phyloP scores from a whole-genome alignment of 1,139 yeast species.

The Pichia sp. region DNA sequence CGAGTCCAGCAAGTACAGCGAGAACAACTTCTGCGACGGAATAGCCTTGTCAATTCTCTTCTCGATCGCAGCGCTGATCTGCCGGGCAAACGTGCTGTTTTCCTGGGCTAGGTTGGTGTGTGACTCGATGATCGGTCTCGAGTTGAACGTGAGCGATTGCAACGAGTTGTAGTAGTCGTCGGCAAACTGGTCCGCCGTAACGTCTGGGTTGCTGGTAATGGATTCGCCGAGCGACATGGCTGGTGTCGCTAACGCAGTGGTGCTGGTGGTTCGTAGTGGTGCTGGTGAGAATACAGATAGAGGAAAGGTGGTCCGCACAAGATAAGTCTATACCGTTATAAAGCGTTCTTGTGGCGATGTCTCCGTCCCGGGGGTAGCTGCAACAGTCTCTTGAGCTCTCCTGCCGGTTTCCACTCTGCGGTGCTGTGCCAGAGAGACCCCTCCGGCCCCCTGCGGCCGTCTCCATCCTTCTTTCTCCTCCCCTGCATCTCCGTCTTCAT shows the following conservation, averaged over 20 bases:
- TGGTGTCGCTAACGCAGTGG: not conserved
- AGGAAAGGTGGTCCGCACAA: too few species aligned
- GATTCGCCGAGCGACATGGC: not conserved
- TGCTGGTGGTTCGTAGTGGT: not conserved
- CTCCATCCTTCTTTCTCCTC: not conserved
- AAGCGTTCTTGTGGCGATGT: not conserved
- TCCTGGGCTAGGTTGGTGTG: constrained; percentile 88
- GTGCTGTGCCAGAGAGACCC: not conserved
- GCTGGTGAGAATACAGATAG: not conserved
- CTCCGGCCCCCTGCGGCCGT: not conserved
- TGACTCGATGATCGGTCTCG: constrained; percentile 82
- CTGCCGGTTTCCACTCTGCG: not conserved
- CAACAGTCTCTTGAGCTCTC: not conserved
- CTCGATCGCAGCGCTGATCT: constrained; percentile 70
- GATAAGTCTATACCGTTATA: not conserved
- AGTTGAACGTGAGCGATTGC: constrained; percentile 77
- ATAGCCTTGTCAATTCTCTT: constrained; percentile 60
- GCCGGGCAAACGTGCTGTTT: constrained; percentile 69
- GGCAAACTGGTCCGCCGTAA: constrained; percentile 35
- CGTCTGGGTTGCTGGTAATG: not conserved
- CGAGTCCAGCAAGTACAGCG: constrained; percentile 85
- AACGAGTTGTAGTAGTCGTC: constrained; percentile 65
- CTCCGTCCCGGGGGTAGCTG: not conserved
- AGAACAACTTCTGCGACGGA: constrained; percentile 79
- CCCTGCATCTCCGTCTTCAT: too few species aligned